A percentile compares a stretch with the other conserved stretches of the same genome.
These are phyloP conservation scores for Metarhizium guizhouense DNA, from an alignment of 2,329 filamentous ascomycete species.

Conservation along the genomic window DNA sequence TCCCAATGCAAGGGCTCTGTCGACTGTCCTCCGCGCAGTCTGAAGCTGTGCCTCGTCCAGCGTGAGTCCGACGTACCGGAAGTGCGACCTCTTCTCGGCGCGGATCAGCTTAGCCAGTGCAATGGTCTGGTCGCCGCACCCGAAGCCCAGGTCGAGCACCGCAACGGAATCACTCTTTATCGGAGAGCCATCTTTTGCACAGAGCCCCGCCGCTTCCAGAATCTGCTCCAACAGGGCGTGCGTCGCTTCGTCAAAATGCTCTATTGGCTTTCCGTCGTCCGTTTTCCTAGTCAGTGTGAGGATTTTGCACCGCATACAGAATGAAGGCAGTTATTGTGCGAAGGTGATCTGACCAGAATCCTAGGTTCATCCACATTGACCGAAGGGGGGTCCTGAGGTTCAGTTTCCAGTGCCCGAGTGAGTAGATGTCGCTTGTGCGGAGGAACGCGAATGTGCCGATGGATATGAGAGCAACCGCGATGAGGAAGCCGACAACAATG, in stretches of 20 bases:
- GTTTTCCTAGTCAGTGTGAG: constrained; percentile 18
- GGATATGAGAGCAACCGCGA: constrained; percentile 9
- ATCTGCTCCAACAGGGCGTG: constrained; percentile 39
- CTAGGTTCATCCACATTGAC: constrained; percentile 58
- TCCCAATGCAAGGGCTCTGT: constrained; percentile 13
- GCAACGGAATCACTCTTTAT: constrained; percentile 13
- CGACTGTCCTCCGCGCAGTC: constrained; percentile 22
- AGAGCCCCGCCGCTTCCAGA: constrained; percentile 32
- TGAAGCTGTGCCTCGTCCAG: constrained; percentile 36
- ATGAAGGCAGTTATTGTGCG: neutral
- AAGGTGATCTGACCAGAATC: constrained; percentile 41
- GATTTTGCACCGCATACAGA: neutral
- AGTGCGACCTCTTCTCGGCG: constrained; percentile 13
- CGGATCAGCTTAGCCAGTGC: constrained; percentile 27
- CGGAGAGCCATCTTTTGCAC: constrained; percentile 10
- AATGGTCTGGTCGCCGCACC: constrained; percentile 49
- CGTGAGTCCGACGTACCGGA: constrained; percentile 45
- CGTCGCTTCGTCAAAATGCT: constrained; percentile 36
- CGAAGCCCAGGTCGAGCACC: constrained; percentile 47
- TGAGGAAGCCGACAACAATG: constrained; percentile 17
- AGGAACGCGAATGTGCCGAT: constrained; percentile 12
- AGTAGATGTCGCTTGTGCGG: constrained; percentile 29
- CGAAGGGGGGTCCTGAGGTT: constrained; percentile 36
- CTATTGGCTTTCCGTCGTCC: constrained; percentile 18
- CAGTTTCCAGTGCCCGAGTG: constrained; percentile 46